Evolutionary conservation across 2,329 filamentous ascomycete genomes (phyloP), one percentile per base, ranked within the genome.

Genomic region (Colletotrichum salicis): DNA sequence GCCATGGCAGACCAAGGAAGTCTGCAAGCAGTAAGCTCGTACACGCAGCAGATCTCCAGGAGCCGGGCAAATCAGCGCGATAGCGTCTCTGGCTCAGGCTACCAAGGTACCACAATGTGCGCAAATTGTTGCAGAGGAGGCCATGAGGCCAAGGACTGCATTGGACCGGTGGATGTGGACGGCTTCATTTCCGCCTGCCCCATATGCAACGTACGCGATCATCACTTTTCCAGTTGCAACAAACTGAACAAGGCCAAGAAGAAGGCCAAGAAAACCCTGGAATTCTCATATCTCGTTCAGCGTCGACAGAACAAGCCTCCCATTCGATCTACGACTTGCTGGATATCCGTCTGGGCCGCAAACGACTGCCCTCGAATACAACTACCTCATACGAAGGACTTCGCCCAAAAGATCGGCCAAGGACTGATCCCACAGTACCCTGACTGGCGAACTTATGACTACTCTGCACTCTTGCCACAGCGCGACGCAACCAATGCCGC

Each of bases 171-270:
- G 13, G 67, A 70, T 27, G 19, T 5, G 15, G 3, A 12, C 5
- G 67, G 67, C 1, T 67, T 60, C 24, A 61, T 70, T 19, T 27
- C 24, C 5, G 67, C 67, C 33, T 70, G 67, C 55, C 63, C 67
- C 2, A 24, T 67, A 1, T 70, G 67, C 41, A 70, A 70, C 33
- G 54, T 48, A 27, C 29, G 24, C 4, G 33, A 35, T 4, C 67
- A 70, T n/a, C 8, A 13, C 5, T 67, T 57, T 22, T 45, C 67
- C 5, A 31, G 27, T 1, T 70, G 67, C 31, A 2, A 3, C 12
- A 13, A 27, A 27, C 6, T 64, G 8, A 11, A 6, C 5, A 13
- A 29, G 48, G 11, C 27, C 22, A 19, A 55, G 13, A 13, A 48
- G 7, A 5, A 6, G 6, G 33, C 3, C 8, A 31, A 35, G 24